Conservation (phyloP, 495 filamentous ascomycete species). For the Cercophora newfieldiana region DNA sequence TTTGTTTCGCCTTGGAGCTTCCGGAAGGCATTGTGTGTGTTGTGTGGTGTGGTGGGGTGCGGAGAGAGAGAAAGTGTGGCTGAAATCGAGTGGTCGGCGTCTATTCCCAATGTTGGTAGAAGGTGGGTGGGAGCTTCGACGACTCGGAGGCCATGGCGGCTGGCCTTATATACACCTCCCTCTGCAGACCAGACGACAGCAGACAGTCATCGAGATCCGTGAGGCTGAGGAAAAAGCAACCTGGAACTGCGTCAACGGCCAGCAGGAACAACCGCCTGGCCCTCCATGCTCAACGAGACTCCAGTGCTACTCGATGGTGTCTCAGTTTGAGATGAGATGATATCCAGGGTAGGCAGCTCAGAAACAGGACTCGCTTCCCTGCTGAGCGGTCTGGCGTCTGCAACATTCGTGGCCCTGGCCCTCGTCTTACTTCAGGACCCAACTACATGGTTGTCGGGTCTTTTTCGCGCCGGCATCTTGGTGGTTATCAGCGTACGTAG, state of each 20-base stretch:
- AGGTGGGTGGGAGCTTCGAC: not conserved
- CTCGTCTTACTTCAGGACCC: conserved; percentile 13
- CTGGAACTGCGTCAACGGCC: not conserved
- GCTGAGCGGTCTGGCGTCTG: conserved; percentile 7
- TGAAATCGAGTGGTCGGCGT: not conserved
- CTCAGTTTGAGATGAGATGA: conserved; percentile 11
- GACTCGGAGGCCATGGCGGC: not conserved
- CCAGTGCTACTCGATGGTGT: conserved; percentile 2
- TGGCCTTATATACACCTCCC: not conserved
- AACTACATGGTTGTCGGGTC: conserved; percentile 12
- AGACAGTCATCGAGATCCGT: not conserved
- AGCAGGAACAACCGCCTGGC: not conserved
- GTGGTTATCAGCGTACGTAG: conserved; percentile 17
- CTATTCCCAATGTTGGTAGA: not conserved
- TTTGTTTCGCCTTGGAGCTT: conserved; percentile 43
- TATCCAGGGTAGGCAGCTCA: conserved; percentile 6
- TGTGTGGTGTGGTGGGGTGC: too few species aligned
- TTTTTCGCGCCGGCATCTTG: not conserved
- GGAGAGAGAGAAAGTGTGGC: too few species aligned
- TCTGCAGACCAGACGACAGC: not conserved
- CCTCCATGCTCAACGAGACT: not conserved
- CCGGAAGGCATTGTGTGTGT: conserved; percentile 52
- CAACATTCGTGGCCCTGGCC: conserved; percentile 1
- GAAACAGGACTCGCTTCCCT: not conserved
- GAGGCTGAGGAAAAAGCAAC: conserved; percentile 7